These are phyloP conservation scores for Phlebiopsis gigantea DNA, from an alignment of 768 basidiomycete species.

Conservation along the genomic window DNA sequence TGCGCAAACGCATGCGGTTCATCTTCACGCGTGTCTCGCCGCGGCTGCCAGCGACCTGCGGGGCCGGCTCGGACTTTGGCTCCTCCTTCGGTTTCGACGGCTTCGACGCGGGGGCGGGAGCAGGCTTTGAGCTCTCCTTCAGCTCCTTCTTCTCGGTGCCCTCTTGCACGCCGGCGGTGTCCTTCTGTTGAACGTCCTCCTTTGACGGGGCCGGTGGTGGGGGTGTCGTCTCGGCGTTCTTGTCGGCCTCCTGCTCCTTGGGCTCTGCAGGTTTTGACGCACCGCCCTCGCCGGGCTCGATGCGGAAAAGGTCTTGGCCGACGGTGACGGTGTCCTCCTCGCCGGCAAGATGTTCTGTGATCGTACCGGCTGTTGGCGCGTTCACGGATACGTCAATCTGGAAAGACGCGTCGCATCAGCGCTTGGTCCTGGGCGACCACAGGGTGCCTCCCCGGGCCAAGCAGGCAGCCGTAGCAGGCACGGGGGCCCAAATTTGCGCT, in stretches of 20 bases:
- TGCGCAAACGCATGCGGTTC: conserved; percentile 97
- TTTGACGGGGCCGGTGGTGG: conserved; percentile 39
- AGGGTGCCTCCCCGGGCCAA: neutral
- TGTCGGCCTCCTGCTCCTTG: conserved; percentile 40
- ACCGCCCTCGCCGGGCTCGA: conserved; percentile 64
- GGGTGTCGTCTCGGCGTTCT: conserved; percentile 30
- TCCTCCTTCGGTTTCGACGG: conserved; percentile 11
- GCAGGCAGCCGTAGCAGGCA: neutral
- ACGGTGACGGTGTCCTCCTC: conserved; percentile 95
- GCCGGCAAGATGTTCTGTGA: conserved; percentile 77
- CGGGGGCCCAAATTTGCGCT: neutral
- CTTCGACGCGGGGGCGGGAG: conserved; percentile 16
- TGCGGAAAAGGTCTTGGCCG: conserved; percentile 89
- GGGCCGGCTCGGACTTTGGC: conserved; percentile 24
- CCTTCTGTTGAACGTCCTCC: conserved; percentile 21
- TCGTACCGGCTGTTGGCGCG: conserved; percentile 82
- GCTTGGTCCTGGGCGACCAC: neutral
- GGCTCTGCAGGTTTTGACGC: conserved; percentile 16
- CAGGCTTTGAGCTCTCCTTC: conserved; percentile 31
- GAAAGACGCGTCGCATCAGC: neutral
- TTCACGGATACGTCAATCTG: conserved; percentile 98
- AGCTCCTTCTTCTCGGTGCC: conserved; percentile 30
- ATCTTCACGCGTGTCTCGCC: conserved; percentile 96
- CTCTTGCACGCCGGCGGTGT: conserved; percentile 27
- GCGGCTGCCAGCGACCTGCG: conserved; percentile 48